These are phyloP conservation scores for Chaetomiaceae sp. DNA, from an alignment of 2,329 filamentous ascomycete species.

Conservation along the genomic window DNA sequence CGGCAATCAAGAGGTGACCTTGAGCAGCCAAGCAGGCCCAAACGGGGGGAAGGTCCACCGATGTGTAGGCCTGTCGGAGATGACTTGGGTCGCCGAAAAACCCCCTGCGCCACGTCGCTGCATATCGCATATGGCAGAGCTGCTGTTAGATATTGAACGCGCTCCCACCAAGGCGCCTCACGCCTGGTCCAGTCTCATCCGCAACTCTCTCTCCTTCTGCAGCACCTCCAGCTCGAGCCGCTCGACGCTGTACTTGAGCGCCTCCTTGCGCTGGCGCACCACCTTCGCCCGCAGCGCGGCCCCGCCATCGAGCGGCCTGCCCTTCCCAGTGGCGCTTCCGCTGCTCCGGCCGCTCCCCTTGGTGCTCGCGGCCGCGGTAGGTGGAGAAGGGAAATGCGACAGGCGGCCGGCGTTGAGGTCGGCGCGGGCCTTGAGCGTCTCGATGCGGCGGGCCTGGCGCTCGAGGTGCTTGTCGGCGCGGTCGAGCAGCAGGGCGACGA, in stretches of 20 bases:
- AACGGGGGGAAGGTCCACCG: no score
- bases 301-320: slow-evolving; percentile 44
- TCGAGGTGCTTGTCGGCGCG: slow-evolving; percentile 80
- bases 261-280: slow-evolving; percentile 73
- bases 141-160: no score
- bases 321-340: slow-evolving; percentile 6
- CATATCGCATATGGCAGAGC: no score
- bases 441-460: slow-evolving; percentile 74
- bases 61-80: no score
- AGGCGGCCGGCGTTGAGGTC: slow-evolving; percentile 74
- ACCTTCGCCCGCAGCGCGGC: slow-evolving; percentile 51
- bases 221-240: slow-evolving; percentile 78
- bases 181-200: slow-evolving; percentile 32
- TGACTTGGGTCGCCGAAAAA: no score
- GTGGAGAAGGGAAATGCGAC: slow-evolving; percentile 24
- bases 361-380: neutral
- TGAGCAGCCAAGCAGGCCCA: no score
- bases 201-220: slow-evolving; percentile 60
- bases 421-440: slow-evolving; percentile 73
- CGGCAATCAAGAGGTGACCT: no score
- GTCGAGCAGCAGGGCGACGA: slow-evolving; percentile 69
- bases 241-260: slow-evolving; percentile 80
- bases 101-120: no score
- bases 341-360: slow-evolving; percentile 19
- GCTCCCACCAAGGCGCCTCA: no score